Conservation (phyloP, 2,329 filamentous ascomycete species). For the Sclerotinia borealis region DNA sequence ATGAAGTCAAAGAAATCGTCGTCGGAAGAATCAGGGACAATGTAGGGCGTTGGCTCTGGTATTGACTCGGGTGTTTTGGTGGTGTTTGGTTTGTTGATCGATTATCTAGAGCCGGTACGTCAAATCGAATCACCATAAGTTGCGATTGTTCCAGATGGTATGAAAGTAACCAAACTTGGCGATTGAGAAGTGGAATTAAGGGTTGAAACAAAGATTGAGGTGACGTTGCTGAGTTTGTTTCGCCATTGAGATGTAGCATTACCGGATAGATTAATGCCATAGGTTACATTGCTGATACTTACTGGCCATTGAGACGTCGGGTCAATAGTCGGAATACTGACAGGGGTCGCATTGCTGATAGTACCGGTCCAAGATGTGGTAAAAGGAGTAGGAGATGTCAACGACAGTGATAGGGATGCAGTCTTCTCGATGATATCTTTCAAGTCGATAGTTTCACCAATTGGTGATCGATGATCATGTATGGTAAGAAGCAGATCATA, state of each 20-base stretch:
- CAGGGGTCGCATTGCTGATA: neutral
- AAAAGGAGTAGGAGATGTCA: neutral
- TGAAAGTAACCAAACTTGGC: neutral
- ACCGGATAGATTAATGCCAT: neutral
- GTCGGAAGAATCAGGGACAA: neutral
- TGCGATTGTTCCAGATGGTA: neutral
- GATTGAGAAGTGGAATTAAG: neutral
- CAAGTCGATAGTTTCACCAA: neutral
- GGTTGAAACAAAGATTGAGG: neutral
- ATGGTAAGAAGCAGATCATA: neutral
- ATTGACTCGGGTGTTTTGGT: neutral
- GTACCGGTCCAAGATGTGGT: neutral
- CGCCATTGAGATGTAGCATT: neutral
- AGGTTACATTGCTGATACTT: neutral
- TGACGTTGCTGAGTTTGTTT: neutral
- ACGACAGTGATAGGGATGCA: neutral
- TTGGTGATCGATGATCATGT: neutral
- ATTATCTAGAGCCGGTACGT: neutral
- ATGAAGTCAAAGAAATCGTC: neutral
- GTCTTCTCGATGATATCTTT: neutral
- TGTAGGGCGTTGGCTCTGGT: neutral
- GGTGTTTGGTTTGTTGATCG: neutral
- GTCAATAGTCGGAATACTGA: neutral
- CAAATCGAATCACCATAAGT: neutral
- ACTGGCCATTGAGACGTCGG: neutral